Evolutionary conservation across 2,329 filamentous ascomycete genomes (phyloP).

Genomic region (Fragosphaeria purpurea): DNA sequence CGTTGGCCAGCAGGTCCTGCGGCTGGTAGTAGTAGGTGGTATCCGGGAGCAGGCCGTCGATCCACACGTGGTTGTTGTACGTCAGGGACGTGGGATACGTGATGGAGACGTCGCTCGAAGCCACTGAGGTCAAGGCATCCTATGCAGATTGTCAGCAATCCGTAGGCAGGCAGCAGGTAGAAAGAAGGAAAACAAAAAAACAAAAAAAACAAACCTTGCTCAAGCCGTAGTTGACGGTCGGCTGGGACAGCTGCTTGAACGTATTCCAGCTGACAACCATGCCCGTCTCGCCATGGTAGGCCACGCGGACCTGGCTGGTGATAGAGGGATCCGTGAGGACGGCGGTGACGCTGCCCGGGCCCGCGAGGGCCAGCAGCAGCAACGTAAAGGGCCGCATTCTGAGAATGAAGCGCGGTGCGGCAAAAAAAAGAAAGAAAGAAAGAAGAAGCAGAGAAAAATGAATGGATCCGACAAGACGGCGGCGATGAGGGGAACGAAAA

Average conservation of each 20-base stretch:
- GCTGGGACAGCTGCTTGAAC: slow-evolving; percentile 16
- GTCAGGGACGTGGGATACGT: slow-evolving; percentile 24
- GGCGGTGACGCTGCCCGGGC: background rate
- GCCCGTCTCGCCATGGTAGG: slow-evolving; percentile 8
- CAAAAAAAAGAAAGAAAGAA: background rate
- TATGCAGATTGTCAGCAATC: background rate
- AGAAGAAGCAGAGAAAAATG: background rate
- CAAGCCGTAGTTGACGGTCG: slow-evolving; percentile 21
- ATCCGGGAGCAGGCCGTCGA: slow-evolving; percentile 28
- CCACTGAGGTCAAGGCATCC: slow-evolving; percentile 14
- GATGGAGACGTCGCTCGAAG: slow-evolving; percentile 18
- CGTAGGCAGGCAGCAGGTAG: too few species aligned
- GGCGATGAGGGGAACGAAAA: too few species aligned
- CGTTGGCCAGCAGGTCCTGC: slow-evolving; percentile 36
- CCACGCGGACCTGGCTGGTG: slow-evolving; percentile 9
- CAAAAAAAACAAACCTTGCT: background rate
- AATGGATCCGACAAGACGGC: too few species aligned
- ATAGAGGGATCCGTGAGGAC: slow-evolving; percentile 6
- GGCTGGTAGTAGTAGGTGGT: slow-evolving; percentile 42
- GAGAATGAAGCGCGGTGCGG: background rate
- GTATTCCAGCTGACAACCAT: slow-evolving; percentile 26
- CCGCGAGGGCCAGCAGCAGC: background rate
- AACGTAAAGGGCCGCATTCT: background rate
- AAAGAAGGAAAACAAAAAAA: too few species aligned
- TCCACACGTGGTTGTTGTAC: slow-evolving; percentile 33